Evolutionary conservation across 495 filamentous ascomycete species (phyloP).

Genomic region (Opeltia flavorubescens): DNA sequence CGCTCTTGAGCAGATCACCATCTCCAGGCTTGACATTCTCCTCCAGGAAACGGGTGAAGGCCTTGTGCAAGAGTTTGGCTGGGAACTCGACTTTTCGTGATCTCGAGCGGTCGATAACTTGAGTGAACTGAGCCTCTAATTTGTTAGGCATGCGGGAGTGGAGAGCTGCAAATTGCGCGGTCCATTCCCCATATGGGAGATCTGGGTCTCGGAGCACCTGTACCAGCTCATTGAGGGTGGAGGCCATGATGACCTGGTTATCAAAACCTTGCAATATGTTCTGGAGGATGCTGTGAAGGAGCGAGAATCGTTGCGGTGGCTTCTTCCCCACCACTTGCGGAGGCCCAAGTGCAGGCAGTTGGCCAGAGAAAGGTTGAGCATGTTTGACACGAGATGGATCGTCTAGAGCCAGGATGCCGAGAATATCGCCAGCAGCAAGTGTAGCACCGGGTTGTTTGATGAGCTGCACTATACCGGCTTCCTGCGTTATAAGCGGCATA

Average conservation of each 20-base stretch:
- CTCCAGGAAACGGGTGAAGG: conserved; percentile 73
- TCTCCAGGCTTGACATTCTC: conserved; percentile 63
- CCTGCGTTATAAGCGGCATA: conserved; percentile 95
- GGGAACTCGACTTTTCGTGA: conserved; percentile 77
- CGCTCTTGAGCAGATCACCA: conserved; percentile 53
- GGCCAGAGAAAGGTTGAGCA: conserved; percentile 86
- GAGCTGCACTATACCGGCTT: conserved; percentile 92
- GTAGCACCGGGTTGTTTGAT: conserved; percentile 98
- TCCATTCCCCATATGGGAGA: conserved; percentile 93
- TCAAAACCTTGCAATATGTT: conserved; percentile 92
- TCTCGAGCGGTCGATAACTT: conserved; percentile 70
- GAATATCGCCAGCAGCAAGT: conserved; percentile 95
- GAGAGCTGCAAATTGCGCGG: conserved; percentile 83
- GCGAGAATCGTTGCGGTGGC: conserved; percentile 73
- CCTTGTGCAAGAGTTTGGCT: conserved; percentile 72
- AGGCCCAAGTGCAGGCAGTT: conserved; percentile 75
- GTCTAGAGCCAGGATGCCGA: conserved; percentile 93
- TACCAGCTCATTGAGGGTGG: conserved; percentile 76
- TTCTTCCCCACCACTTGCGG: conserved; percentile 83
- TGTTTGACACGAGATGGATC: conserved; percentile 95
- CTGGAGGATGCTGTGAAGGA: conserved; percentile 61
- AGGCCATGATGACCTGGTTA: conserved; percentile 91
- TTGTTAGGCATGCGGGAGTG: conserved; percentile 93
- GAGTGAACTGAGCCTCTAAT: conserved; percentile 65
- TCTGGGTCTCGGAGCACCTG: conserved; percentile 80